A percentile compares a stretch with the other conserved stretches of the same genome.
Conservation (phyloP, 2,329 filamentous ascomycete species). For the Aspergillus costaricaensis region DNA sequence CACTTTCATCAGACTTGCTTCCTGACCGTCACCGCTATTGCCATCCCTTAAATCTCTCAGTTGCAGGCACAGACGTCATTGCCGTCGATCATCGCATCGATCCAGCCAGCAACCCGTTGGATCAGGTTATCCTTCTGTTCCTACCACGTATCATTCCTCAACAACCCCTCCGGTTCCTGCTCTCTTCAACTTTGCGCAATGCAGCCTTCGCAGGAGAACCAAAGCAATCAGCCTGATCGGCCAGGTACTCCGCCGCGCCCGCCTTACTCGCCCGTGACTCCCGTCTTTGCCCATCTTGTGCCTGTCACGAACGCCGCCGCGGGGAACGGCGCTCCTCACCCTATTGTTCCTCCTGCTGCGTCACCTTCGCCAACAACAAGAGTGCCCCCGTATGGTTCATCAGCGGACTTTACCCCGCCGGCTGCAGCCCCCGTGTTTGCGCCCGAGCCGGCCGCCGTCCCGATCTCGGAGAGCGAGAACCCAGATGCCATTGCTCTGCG, state of each 20-base stretch:
- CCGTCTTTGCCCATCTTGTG: conserved; percentile 42
- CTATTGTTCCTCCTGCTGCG: conserved; percentile 35
- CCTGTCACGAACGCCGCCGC: conserved; percentile 22
- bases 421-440: conserved; percentile 30
- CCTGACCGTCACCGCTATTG: neutral
- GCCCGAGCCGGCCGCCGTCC: conserved; percentile 43
- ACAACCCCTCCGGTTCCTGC: neutral
- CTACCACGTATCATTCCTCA: neutral
- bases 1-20: too few relatives aligned
- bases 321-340: conserved; percentile 26
- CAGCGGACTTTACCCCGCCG: conserved; percentile 20
- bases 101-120: neutral
- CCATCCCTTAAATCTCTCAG: neutral
- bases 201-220: conserved; percentile 26
- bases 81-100: conserved; percentile 1
- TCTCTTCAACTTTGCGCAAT: conserved; percentile 19
- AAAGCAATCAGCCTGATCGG: conserved; percentile 21
- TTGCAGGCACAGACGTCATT: conserved; percentile 7
- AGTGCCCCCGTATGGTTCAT: conserved; percentile 12
- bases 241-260: conserved; percentile 46
- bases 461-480: conserved; percentile 59
- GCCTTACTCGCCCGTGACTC: conserved; percentile 51
- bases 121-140: neutral
- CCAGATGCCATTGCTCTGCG: conserved; percentile 85
- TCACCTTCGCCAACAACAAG: conserved; percentile 32